These are phyloP conservation scores for Ophiosphaerella narmari DNA, from an alignment of 2,329 filamentous ascomycete genomes.

Conservation along the genomic window DNA sequence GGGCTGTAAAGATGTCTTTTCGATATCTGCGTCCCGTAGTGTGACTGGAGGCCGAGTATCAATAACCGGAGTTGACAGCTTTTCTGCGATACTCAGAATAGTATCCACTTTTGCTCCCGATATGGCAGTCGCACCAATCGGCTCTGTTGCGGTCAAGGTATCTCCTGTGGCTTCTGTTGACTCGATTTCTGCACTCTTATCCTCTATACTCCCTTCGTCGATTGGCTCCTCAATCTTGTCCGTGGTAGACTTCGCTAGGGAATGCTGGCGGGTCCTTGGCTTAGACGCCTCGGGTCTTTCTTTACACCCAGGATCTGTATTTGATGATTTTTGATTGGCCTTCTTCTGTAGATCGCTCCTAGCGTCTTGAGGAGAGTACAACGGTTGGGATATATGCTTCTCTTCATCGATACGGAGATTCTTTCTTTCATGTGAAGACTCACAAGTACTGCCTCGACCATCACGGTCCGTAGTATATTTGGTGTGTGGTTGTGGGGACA, in stretches of 20 bases:
- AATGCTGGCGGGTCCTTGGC: conserved; percentile 15
- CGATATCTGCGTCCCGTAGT: no score
- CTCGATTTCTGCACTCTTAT: not conserved
- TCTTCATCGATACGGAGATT: not conserved
- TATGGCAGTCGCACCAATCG: no score
- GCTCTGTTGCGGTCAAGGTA: no score
- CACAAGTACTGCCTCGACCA: conserved; percentile 1
- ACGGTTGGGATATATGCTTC: not conserved
- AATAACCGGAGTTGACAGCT: no score
- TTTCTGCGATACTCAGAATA: no score
- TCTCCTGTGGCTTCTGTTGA: no score
- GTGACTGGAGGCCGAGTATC: no score
- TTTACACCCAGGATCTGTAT: not conserved
- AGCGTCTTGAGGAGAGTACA: conserved; percentile 45
- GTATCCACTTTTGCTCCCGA: no score
- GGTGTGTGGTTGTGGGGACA: not conserved
- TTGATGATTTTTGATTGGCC: conserved; percentile 4
- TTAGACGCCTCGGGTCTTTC: conserved; percentile 25
- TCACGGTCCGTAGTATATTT: conserved; percentile 1
- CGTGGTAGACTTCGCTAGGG: conserved; percentile 1
- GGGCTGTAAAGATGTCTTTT: no score
- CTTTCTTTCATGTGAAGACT: conserved; percentile 2
- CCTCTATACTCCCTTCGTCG: not conserved
- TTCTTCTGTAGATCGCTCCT: conserved; percentile 36
- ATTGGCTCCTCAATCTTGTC: not conserved